Evolutionary conservation across 2,329 filamentous ascomycete species (phyloP).

Genomic region (Pleomassaria siparia): DNA sequence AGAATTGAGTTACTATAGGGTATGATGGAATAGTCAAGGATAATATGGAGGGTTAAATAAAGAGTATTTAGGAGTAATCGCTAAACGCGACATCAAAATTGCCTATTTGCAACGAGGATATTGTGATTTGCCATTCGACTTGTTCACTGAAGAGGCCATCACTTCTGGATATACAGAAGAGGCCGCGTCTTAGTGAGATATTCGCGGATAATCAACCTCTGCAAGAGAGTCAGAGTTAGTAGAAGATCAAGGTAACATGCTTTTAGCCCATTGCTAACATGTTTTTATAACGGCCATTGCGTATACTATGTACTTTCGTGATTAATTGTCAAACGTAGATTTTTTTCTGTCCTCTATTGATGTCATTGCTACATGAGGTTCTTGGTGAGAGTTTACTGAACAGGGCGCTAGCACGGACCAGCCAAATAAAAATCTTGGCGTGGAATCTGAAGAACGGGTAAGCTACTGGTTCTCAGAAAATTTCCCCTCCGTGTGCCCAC

Average conservation of each 20-base stretch:
- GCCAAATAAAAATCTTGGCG: constrained; percentile 9
- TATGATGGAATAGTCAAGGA: constrained; percentile 34
- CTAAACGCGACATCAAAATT: background rate
- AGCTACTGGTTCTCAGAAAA: background rate
- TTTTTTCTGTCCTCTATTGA: too few relatives aligned
- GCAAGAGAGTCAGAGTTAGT: too few relatives aligned
- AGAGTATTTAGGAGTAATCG: background rate
- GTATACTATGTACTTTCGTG: too few relatives aligned
- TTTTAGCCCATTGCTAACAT: too few relatives aligned
- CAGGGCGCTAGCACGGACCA: constrained; percentile 5
- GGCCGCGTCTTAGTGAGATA: too few relatives aligned
- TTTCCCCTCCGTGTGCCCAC: background rate
- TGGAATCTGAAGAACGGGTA: background rate
- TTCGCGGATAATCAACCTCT: too few relatives aligned
- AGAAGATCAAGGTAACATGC: too few relatives aligned
- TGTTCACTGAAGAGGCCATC: too few relatives aligned
- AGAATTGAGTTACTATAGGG: constrained; percentile 9
- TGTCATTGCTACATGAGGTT: background rate
- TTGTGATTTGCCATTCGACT: background rate
- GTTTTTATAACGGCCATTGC: too few relatives aligned
- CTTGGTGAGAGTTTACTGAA: background rate
- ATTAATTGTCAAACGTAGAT: too few relatives aligned
- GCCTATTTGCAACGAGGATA: background rate
- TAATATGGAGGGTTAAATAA: background rate
- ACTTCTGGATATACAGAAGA: too few relatives aligned